Evolutionary conservation across 2,329 filamentous ascomycete genomes (phyloP).

Genomic region (Immersiporthe knoxdaviesiana): DNA sequence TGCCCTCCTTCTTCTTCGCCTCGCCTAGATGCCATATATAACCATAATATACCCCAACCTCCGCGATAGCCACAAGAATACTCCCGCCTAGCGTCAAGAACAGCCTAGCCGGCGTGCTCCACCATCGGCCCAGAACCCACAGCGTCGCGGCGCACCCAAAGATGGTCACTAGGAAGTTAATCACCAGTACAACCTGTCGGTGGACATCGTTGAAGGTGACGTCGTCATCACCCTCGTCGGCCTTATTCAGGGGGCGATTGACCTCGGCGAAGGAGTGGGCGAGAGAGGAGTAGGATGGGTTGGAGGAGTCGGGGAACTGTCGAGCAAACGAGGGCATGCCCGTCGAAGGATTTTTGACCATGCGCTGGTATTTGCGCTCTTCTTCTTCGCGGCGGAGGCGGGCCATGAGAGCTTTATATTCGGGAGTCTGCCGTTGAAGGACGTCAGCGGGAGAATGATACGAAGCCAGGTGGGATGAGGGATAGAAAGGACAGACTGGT

Average conservation of each 20-base stretch:
- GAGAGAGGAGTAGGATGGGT: conserved; percentile 41
- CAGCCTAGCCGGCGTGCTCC: conserved; percentile 71
- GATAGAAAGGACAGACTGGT: conserved; percentile 62
- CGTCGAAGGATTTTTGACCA: conserved; percentile 68
- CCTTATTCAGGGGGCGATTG: conserved; percentile 50
- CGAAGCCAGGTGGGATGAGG: background rate
- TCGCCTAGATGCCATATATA: conserved; percentile 74
- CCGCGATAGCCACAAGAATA: conserved; percentile 71
- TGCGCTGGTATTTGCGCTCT: conserved; percentile 77
- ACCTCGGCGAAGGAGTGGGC: conserved; percentile 60
- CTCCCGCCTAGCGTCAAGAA: conserved; percentile 73
- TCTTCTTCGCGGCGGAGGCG: conserved; percentile 83
- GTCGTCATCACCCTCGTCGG: conserved; percentile 59
- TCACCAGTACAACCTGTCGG: conserved; percentile 79
- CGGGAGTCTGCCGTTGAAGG: conserved; percentile 60
- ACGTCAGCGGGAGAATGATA: background rate
- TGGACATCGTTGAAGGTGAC: conserved; percentile 74
- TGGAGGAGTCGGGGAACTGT: conserved; percentile 50
- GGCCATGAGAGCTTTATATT: conserved; percentile 88
- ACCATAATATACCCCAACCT: conserved; percentile 76
- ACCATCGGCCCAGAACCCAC: conserved; percentile 78
- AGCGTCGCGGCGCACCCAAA: conserved; percentile 76
- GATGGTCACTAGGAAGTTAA: conserved; percentile 89
- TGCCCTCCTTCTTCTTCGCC: conserved; percentile 65
- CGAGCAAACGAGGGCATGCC: conserved; percentile 56